A percentile compares a stretch with the other conserved stretches of the same genome.
Evolutionary conservation across 352 stramenopile species (phyloP).

Genomic region (Phytophthora litchii): DNA sequence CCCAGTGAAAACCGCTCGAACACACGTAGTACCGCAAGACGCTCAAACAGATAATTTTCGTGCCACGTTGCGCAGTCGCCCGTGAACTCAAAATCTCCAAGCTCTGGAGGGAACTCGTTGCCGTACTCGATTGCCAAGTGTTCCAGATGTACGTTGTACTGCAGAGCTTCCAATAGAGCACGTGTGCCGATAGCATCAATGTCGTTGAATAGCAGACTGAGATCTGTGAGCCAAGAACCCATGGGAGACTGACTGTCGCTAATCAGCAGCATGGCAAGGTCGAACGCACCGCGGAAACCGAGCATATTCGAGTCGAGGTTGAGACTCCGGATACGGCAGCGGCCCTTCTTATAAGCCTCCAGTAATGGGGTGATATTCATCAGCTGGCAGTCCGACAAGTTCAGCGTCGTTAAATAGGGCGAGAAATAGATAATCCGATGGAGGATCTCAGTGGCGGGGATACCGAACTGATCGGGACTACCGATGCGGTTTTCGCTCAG

Average conservation of each 20-base stretch:
- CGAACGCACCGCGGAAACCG: constrained; percentile 58
- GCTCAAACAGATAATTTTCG: constrained; percentile 54
- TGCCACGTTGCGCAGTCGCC: constrained; percentile 50
- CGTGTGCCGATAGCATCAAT: constrained; percentile 60
- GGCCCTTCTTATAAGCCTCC: constrained; percentile 55
- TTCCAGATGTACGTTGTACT: constrained; percentile 60
- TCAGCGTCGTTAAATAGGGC: constrained; percentile 57
- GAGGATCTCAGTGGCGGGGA: constrained; percentile 52
- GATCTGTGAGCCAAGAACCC: constrained; percentile 44
- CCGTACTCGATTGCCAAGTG: constrained; percentile 59
- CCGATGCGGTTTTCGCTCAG: constrained; percentile 66
- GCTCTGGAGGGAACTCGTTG: constrained; percentile 58
- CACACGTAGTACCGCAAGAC: constrained; percentile 48
- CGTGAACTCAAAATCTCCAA: constrained; percentile 56
- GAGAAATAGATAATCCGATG: constrained; percentile 64
- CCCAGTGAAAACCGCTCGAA: constrained; percentile 53
- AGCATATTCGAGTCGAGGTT: constrained; percentile 65
- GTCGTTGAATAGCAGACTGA: constrained; percentile 62
- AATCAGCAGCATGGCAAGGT: constrained; percentile 65
- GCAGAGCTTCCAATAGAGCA: constrained; percentile 49
- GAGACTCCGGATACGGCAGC: constrained; percentile 49
- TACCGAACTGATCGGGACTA: constrained; percentile 57
- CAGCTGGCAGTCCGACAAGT: constrained; percentile 54
- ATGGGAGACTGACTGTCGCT: constrained; percentile 49
- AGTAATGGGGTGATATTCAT: constrained; percentile 57